Conservation (phyloP, 495 filamentous ascomycete species). For the Jackrogersella multiformis region DNA sequence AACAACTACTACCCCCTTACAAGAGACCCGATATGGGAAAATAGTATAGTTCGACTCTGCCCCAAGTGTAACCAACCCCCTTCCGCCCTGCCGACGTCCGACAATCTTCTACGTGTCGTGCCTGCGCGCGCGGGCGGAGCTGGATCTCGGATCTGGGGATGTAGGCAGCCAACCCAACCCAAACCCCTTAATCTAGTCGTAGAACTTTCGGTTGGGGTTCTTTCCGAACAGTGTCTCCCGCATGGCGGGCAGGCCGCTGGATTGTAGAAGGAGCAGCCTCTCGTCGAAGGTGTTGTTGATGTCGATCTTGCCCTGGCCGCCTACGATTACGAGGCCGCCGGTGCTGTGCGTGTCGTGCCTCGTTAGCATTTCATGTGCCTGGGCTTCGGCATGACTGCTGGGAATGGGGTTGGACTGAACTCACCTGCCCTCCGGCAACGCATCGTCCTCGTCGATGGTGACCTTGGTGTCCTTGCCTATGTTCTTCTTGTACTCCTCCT, state of each 20-base stretch:
- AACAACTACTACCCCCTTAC: conserved; percentile 19
- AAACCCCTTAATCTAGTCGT: conserved; percentile 81
- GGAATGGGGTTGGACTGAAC: conserved; percentile 40
- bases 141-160: not conserved
- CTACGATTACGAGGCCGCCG: conserved; percentile 83
- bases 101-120: conserved; percentile 6
- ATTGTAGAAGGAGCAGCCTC: conserved; percentile 82
- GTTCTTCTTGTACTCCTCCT: conserved; percentile 81
- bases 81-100: conserved; percentile 9
- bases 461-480: conserved; percentile 69
- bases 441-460: conserved; percentile 78
- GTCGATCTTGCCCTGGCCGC: conserved; percentile 90
- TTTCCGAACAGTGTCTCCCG: conserved; percentile 86
- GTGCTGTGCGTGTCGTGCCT: conserved; percentile 61
- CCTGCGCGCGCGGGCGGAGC: not conserved
- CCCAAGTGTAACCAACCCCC: not conserved
- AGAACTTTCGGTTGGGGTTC: conserved; percentile 93
- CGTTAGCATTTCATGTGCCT: conserved; percentile 26
- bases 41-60: conserved; percentile 22
- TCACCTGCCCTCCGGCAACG: conserved; percentile 85
- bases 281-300: conserved; percentile 99
- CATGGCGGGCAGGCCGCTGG: conserved; percentile 84
- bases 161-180: not conserved
- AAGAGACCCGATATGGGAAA: not conserved
- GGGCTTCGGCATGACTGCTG: not conserved